These are phyloP conservation scores for Penicillium crustosum DNA, from an alignment of 2,329 filamentous ascomycete genomes.

Conservation along the genomic window DNA sequence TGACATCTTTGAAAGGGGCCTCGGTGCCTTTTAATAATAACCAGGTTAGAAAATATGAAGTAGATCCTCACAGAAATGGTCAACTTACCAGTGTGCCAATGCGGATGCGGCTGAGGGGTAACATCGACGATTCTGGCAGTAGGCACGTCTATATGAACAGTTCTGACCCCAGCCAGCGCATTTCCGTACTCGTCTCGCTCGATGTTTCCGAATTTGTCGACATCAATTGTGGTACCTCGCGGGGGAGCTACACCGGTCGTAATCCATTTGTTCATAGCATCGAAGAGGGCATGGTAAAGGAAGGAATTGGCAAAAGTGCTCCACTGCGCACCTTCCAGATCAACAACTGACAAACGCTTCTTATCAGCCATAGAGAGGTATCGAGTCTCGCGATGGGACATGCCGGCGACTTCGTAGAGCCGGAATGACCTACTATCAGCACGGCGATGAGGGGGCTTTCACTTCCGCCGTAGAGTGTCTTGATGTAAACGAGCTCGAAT, in stretches of 20 bases:
- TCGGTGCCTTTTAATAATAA: not conserved
- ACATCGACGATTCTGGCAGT: not conserved
- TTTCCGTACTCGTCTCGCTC: not conserved
- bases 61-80: no score
- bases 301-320: conserved; percentile 1
- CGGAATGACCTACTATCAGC: not conserved
- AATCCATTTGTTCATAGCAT: conserved; percentile 5
- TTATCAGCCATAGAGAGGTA: conserved; percentile 2
- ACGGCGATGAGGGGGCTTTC: not conserved
- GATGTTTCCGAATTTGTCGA: not conserved
- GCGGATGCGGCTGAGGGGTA: not conserved
- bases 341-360: not conserved
- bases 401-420: conserved; percentile 5
- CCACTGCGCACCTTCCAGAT: not conserved
- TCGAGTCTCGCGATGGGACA: conserved; percentile 3
- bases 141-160: conserved; percentile 4
- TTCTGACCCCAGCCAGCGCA: not conserved
- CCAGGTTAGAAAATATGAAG: not conserved
- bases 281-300: conserved; percentile 2
- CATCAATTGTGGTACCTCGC: not conserved
- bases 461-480: not conserved
- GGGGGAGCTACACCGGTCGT: not conserved
- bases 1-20: not conserved
- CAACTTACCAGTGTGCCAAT: conserved; percentile 3
- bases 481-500: not conserved